Evolutionary conservation across 768 basidiomycete species (phyloP).

Genomic region (Tulasnella sp.): DNA sequence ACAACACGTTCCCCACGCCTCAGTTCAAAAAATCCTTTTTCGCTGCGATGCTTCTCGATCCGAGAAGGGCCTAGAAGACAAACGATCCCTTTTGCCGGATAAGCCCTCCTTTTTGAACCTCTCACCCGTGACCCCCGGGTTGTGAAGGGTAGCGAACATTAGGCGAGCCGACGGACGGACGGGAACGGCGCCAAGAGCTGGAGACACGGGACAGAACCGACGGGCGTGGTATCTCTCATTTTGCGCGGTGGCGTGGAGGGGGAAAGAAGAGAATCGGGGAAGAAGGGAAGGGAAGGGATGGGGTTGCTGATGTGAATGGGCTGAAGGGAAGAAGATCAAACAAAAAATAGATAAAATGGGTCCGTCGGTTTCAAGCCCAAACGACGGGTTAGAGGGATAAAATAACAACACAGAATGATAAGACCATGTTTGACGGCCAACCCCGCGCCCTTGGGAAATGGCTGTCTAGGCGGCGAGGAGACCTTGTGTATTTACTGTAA

Average conservation of each 20-base stretch:
- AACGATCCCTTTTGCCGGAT: not conserved
- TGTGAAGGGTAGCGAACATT: not conserved
- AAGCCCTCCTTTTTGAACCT: not conserved
- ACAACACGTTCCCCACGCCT: not conserved
- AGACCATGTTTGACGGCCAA: not conserved
- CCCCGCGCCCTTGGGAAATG: not conserved
- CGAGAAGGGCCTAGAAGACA: not conserved
- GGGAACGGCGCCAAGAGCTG: not conserved
- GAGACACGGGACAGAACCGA: not conserved
- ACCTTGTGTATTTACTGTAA: not conserved
- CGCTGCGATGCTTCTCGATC: constrained; percentile 7
- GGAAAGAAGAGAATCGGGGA: constrained; percentile 36
- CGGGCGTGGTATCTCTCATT: not conserved
- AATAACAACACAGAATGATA: not conserved
- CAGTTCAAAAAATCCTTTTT: constrained; percentile 1
- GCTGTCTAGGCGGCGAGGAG: not conserved
- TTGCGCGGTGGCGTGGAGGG: constrained; percentile 28
- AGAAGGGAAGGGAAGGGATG: constrained; percentile 43
- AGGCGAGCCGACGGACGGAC: not conserved
- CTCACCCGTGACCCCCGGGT: not conserved
- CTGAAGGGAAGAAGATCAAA: constrained; percentile 25
- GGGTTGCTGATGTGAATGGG: constrained; percentile 31
- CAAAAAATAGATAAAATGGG: constrained; percentile 1
- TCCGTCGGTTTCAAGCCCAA: constrained; percentile 2
- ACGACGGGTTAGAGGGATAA: constrained; percentile 1